These are phyloP conservation scores for Yueomyces sp. DNA, from an alignment of 1,139 yeast genomes.

Conservation along the genomic window DNA sequence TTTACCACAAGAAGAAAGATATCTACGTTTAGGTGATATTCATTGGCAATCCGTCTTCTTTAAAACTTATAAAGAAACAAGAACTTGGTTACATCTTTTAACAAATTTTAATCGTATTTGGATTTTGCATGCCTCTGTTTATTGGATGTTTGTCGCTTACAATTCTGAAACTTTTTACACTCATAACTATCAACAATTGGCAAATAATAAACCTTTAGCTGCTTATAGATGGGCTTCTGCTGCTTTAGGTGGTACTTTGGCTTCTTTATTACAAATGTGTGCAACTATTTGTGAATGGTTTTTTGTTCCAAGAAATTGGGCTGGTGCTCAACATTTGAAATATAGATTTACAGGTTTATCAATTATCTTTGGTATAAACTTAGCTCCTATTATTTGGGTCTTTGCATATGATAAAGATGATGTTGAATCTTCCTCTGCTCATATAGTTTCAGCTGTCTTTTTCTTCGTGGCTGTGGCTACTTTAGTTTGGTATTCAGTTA, in stretches of 20 bases:
- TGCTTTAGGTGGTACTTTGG: slow-evolving; percentile 88
- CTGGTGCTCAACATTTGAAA: slow-evolving; percentile 94
- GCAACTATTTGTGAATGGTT: slow-evolving; percentile 93
- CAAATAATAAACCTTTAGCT: slow-evolving; percentile 73
- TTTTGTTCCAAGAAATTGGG: slow-evolving; percentile 97
- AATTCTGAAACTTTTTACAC: slow-evolving; percentile 89
- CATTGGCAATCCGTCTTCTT: slow-evolving; percentile 87
- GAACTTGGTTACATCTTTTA: slow-evolving; percentile 95
- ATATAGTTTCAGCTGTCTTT: slow-evolving; percentile 73
- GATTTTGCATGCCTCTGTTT: slow-evolving; percentile 81
- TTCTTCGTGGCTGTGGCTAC: slow-evolving; percentile 84
- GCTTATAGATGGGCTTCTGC: slow-evolving; percentile 88
- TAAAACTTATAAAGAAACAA: slow-evolving; percentile 90
- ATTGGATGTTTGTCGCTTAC: slow-evolving; percentile 91
- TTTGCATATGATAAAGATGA: slow-evolving; percentile 71
- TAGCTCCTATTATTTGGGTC: slow-evolving; percentile 79
- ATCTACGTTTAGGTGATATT: slow-evolving; percentile 79
- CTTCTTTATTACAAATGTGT: slow-evolving; percentile 62
- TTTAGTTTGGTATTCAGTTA: slow-evolving; percentile 70
- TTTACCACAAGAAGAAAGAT: slow-evolving; percentile 81
- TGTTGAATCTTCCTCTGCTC: slow-evolving; percentile 60
- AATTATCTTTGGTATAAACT: slow-evolving; percentile 53
- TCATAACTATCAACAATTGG: slow-evolving; percentile 67
- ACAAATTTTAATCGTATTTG: slow-evolving; percentile 97
- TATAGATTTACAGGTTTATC: slow-evolving; percentile 74